Evolutionary conservation across 2,329 filamentous ascomycete genomes (phyloP), one percentile per base, ranked within the genome.

Genomic region (Colletotrichum godetiae): DNA sequence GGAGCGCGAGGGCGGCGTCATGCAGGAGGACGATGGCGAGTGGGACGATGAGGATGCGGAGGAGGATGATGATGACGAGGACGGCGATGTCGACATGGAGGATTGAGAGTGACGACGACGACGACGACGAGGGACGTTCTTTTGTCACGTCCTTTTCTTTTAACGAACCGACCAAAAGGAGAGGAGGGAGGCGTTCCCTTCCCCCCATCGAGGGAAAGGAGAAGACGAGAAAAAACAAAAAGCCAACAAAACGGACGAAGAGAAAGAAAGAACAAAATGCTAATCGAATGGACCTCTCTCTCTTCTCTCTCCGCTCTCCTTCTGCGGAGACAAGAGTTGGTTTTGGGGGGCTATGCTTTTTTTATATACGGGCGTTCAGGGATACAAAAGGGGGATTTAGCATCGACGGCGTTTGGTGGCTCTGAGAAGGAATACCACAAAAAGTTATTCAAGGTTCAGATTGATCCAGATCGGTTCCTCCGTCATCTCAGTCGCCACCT

Each of bases 41-140:
- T 73, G 71, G 71, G 68, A 68, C 42, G 71, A 75, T 37, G 73
- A 75, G 15, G 74, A 75, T 11, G 73, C 69, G 31, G 76, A 66
- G 15, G 76, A 76, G 6, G 72, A 75, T n/a, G 79, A 78, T 22
- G 78, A 76, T 49, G 58, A 65, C 1, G 78, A 79, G 66, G 78
- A 73, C 8, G 78, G 77, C 49, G 77, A 75, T 22, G 79, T 78
- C 12, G 80, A 76, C 29, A 79, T 82, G 77, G 82, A 83, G 78
- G 81, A 82, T 56, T 76, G 64, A 72, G 33, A 5, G 15, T 42
- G 37, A 42, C 15, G 10, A n/a, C 24, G 8, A n/a, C n/a, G n/a
- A 58, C 24, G 33, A 46, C 42, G 37, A n/a, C 10, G 27, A 53
- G 13, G 52, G 35, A 55, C 31, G 46, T 35, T n/a, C 4, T 29